Conservation (phyloP, 2,329 filamentous ascomycete genomes). For the Paraphoma chrysanthemicola region DNA sequence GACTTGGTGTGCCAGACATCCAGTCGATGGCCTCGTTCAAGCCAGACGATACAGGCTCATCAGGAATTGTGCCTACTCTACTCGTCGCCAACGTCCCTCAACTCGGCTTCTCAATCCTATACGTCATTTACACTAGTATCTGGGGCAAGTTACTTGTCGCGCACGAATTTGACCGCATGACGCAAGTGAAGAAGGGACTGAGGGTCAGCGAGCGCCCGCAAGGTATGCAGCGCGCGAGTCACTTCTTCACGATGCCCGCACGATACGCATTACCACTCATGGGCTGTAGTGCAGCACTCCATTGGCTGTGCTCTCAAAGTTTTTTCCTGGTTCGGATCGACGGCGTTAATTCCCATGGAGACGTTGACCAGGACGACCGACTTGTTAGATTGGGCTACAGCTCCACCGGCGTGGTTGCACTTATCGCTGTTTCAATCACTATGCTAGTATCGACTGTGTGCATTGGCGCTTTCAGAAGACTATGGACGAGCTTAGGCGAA, state of each 20-base stretch:
- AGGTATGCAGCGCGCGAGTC: conserved; percentile 47
- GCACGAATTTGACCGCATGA: conserved; percentile 56
- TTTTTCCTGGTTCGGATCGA: conserved; percentile 50
- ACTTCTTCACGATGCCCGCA: conserved; percentile 50
- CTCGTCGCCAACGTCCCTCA: conserved; percentile 58
- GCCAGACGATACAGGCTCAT: conserved; percentile 9
- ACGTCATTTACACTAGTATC: conserved; percentile 51
- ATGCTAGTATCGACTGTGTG: conserved; percentile 20
- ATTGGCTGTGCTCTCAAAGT: conserved; percentile 54
- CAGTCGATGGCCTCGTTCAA: conserved; percentile 18
- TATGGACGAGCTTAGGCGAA: conserved; percentile 73
- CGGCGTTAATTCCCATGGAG: conserved; percentile 4
- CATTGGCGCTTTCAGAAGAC: conserved; percentile 70
- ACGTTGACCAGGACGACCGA: conserved; percentile 8
- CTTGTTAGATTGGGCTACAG: conserved; percentile 27
- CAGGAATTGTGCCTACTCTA: conserved; percentile 16
- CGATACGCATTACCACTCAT: conserved; percentile 48
- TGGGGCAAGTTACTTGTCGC: conserved; percentile 50
- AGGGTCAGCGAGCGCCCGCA: conserved; percentile 44
- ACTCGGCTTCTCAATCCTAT: conserved; percentile 54
- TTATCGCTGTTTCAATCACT: conserved; percentile 16
- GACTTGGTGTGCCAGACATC: conserved; percentile 15
- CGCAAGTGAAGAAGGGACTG: conserved; percentile 37
- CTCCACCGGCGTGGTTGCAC: conserved; percentile 17
- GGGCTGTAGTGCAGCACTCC: conserved; percentile 41